A percentile compares a stretch with the other conserved stretches of the same genome.
phyloP scores from a whole-genome alignment of 2,329 filamentous ascomycete species.

The Fusarium dimerum region DNA sequence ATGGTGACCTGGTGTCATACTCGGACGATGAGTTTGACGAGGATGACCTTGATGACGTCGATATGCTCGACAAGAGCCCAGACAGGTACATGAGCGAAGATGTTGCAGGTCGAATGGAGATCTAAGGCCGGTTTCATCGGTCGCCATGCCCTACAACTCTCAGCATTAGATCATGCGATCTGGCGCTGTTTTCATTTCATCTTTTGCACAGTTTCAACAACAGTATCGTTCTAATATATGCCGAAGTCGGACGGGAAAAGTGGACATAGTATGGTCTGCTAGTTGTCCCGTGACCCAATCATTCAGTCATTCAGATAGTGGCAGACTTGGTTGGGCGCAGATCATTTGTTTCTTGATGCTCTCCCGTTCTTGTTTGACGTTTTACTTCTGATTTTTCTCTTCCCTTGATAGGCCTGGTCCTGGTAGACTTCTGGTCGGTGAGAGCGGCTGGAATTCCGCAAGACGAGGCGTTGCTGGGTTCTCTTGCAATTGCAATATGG shows the following conservation, averaged over 20 bases:
- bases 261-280: background rate
- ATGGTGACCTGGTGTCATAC: slow-evolving; percentile 57
- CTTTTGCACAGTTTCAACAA: slow-evolving; percentile 20
- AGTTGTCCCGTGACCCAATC: background rate
- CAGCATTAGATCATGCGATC: slow-evolving; percentile 4
- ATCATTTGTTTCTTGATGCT: slow-evolving; percentile 9
- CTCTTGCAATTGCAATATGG: slow-evolving; percentile 4
- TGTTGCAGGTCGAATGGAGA: slow-evolving; percentile 63
- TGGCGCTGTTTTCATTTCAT: slow-evolving; percentile 4
- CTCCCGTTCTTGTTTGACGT: slow-evolving; percentile 7
- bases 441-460: slow-evolving; percentile 38
- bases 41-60: slow-evolving; percentile 46
- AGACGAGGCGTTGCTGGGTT: slow-evolving; percentile 25
- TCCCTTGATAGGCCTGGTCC: slow-evolving; percentile 25
- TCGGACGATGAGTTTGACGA: slow-evolving; percentile 54
- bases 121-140: slow-evolving; percentile 40
- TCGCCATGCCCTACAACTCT: background rate
- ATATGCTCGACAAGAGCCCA: slow-evolving; percentile 41
- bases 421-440: slow-evolving; percentile 38
- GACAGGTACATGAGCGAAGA: slow-evolving; percentile 64
- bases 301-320: slow-evolving; percentile 5
- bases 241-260: background rate
- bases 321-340: slow-evolving; percentile 8
- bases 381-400: slow-evolving; percentile 17
- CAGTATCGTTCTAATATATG: slow-evolving; percentile 15